phyloP scores from a whole-genome alignment of 225 moss, liverwort and hornwort genomes.

The Asterella californica region DNA sequence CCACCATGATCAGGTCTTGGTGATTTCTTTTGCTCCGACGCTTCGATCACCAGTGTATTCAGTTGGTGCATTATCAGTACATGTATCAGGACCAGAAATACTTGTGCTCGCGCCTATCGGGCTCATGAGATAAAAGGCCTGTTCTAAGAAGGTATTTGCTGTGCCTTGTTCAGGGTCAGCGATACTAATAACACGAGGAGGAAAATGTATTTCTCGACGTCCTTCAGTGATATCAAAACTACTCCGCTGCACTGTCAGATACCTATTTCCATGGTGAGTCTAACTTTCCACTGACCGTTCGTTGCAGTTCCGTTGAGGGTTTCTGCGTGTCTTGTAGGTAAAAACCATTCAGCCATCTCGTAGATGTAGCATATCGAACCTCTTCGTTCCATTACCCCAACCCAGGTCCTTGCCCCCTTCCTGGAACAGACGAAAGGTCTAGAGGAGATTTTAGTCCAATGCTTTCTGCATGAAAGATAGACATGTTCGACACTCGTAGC shows the following conservation, averaged over 20 bases:
- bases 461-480: too few species aligned
- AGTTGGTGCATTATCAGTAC: background rate
- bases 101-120: background rate
- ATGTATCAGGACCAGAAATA: background rate
- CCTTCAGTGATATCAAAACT: constrained; percentile 77
- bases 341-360: background rate
- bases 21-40: background rate
- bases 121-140: background rate
- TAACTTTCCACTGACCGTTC: background rate
- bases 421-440: background rate
- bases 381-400: background rate
- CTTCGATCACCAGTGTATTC: background rate
- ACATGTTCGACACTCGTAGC: background rate
- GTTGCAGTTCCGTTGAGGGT: background rate
- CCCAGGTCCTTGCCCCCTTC: background rate
- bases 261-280: constrained; percentile 60
- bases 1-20: background rate
- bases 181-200: constrained; percentile 64
- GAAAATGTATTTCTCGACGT: constrained; percentile 96
- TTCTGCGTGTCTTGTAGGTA: background rate
- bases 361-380: background rate
- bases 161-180: constrained; percentile 41
- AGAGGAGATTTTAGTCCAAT: too few species aligned
- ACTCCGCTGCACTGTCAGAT: constrained; percentile 92
- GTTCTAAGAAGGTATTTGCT: background rate